Evolutionary conservation across 2,329 filamentous ascomycete genomes (phyloP).

Genomic region (Akanthomyces uredinophilus): DNA sequence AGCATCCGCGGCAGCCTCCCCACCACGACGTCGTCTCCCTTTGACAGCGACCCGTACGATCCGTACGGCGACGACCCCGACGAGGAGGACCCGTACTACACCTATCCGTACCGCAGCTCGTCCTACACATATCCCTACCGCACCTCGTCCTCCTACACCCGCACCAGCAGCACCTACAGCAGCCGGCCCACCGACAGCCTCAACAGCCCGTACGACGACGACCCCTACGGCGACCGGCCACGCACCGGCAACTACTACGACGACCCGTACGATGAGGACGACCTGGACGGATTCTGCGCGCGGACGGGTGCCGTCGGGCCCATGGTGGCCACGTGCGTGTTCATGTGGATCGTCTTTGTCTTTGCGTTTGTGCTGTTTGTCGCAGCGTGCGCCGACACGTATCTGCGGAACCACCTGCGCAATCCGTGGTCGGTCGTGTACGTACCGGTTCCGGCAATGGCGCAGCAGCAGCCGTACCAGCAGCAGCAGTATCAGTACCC

Average conservation of each 20-base stretch:
- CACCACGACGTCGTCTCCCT: not conserved
- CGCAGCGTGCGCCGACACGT: constrained; percentile 11
- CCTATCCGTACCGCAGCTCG: not conserved
- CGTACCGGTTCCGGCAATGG: not conserved
- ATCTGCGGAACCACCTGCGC: constrained; percentile 14
- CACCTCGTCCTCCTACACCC: not conserved
- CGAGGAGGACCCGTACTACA: not conserved
- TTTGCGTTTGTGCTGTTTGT: constrained; percentile 7
- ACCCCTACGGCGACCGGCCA: not conserved
- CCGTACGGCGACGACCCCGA: not conserved
- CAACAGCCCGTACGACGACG: not conserved
- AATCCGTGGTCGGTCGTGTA: constrained; percentile 8
- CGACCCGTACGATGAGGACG: not conserved
- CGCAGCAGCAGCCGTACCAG: not conserved
- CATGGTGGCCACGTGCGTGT: constrained; percentile 7
- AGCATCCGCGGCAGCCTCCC: not conserved
- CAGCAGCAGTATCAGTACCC: not conserved
- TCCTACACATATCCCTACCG: not conserved
- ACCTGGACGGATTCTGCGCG: not conserved
- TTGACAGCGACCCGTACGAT: not conserved
- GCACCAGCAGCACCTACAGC: not conserved
- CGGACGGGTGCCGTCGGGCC: not conserved
- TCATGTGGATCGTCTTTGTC: constrained; percentile 7
- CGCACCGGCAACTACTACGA: not conserved
- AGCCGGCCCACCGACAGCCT: not conserved